Evolutionary conservation across 148 eudicot genomes (phyloP).

Genomic region (Chenopodium suecicum): DNA sequence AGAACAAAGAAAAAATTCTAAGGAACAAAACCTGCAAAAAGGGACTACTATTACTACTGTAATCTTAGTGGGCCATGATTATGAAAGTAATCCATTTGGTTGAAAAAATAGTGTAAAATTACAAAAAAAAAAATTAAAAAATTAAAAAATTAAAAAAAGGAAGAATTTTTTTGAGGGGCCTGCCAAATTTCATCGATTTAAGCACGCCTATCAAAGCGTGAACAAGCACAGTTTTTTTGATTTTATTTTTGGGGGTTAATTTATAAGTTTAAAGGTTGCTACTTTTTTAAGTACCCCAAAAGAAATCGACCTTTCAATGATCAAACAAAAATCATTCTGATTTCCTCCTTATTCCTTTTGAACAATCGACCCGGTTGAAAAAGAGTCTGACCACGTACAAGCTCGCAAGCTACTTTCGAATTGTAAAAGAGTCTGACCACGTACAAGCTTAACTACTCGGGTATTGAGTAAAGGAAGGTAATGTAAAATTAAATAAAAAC

Average conservation of each 20-base stretch:
- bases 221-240: slow-evolving; percentile 12
- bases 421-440: no score
- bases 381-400: no score
- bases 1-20: slow-evolving; percentile 40
- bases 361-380: no score
- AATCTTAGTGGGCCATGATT: slow-evolving; percentile 67
- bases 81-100: not conserved
- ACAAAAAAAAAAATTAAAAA: not conserved
- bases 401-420: no score
- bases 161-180: slow-evolving; percentile 20
- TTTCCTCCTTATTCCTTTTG: not conserved
- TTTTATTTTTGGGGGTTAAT: no score
- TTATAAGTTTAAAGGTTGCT: no score
- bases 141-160: not conserved
- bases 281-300: slow-evolving; percentile 32
- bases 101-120: not conserved
- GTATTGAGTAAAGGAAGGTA: not conserved
- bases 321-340: slow-evolving; percentile 19
- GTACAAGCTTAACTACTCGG: not conserved
- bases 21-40: slow-evolving; percentile 85
- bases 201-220: slow-evolving; percentile 98
- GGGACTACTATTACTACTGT: slow-evolving; percentile 21
- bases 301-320: slow-evolving; percentile 76
- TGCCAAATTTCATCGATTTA: slow-evolving; percentile 31
- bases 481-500: not conserved